Base-by-base conservation (phyloP, 2,329 filamentous ascomycete species). In the Dothistroma septosporum region DNA sequence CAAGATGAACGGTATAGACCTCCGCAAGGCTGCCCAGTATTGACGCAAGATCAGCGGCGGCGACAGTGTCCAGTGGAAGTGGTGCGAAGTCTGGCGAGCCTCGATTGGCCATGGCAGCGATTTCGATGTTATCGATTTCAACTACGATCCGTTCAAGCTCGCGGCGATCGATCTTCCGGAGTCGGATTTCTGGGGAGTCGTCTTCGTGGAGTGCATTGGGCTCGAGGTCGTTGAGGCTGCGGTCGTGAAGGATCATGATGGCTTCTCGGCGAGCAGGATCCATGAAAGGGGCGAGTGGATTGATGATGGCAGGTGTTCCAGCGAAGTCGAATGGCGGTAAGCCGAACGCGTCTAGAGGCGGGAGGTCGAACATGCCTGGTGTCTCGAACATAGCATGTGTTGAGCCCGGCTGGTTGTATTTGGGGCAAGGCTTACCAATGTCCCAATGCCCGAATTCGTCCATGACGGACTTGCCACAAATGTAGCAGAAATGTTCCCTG, bases 401-500 rank as follows among this genome's bases (percentile, higher is more conserved):
- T n/a, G 14, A 9, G 14, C 41, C 41, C 16, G 14, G 41, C 14
- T 44, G 41, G n/a, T 44, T 44, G n/a, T 44, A 44, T n/a, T 19
- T 44, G 16, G 41, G 41, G n/a, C 41, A 44, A n/a, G 41, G 41
- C 41, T 19, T 44, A 2, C 41, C 41, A n/a, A n/a, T 4, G n/a
- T 44, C 19, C 55, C 55, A 57, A 19, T 57, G 55, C 10, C 24
- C 22, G 4, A 28, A 37, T 6, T 9, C n/a, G n/a, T n/a, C 14
- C n/a, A n/a, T 31, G 12, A 6, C 24, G 2, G 55, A 44, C 14
- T 16, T 5, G 14, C 60, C 60, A 37, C 60, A 62, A 1, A 58
- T 28, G 46, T 49, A 62, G 33, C 60, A 62, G 52, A 62, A 62
- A 10, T 19, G 21, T 2, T 6, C 8, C 3, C 50, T 24, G 48